Evolutionary conservation across 768 basidiomycete species (phyloP).

Genomic region (Psilocybe subaeruginosa): DNA sequence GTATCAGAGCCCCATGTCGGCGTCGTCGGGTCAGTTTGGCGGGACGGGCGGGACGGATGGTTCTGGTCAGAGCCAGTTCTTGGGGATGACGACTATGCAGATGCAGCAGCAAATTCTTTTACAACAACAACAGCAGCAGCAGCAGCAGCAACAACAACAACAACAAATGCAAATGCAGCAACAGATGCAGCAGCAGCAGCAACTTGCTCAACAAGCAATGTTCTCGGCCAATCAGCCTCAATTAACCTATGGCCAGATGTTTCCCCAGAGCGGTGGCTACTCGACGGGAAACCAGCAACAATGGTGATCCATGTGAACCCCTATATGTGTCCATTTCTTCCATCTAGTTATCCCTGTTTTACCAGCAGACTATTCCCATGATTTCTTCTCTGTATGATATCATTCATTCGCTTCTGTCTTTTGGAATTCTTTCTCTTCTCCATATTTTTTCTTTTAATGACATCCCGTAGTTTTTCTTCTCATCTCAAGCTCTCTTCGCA

Average conservation of each 20-base stretch:
- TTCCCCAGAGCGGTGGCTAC: conserved; percentile 25
- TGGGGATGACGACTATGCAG: conserved; percentile 32
- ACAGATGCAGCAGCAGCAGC: conserved; percentile 13
- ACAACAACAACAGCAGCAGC: conserved; percentile 20
- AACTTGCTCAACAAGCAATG: conserved; percentile 3
- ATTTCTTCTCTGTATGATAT: background rate
- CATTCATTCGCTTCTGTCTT: background rate
- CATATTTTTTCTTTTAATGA: background rate
- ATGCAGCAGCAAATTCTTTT: conserved; percentile 33
- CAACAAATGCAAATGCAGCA: conserved; percentile 22
- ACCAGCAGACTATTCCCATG: background rate
- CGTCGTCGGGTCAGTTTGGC: conserved; percentile 32
- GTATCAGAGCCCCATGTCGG: conserved; percentile 15
- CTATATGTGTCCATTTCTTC: background rate
- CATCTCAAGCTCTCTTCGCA: background rate
- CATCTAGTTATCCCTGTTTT: background rate
- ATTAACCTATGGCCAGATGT: conserved; percentile 27
- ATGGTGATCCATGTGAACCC: conserved; percentile 41
- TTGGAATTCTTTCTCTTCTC: background rate
- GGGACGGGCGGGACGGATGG: conserved; percentile 14
- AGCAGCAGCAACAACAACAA: conserved; percentile 29
- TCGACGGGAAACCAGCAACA: conserved; percentile 23
- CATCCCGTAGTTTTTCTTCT: background rate
- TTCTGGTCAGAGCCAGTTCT: conserved; percentile 30
- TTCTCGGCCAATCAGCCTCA: conserved; percentile 33